These are phyloP conservation scores for Pyricularia grisea DNA, from an alignment of 2,329 filamentous ascomycete genomes.

Conservation along the genomic window DNA sequence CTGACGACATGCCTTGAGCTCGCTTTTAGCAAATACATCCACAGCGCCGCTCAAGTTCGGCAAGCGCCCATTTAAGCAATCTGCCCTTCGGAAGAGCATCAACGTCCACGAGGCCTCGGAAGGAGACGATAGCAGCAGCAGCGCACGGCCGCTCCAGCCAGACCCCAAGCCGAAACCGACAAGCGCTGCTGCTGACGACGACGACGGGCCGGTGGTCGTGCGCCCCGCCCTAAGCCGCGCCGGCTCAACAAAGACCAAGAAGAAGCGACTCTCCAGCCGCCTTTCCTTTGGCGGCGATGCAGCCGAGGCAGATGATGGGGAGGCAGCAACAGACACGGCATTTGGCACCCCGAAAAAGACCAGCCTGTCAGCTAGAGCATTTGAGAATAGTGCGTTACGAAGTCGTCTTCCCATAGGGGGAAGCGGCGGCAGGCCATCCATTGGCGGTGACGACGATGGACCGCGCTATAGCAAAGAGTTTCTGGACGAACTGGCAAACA, in stretches of 20 bases:
- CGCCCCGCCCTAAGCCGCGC: slow-evolving; percentile 37
- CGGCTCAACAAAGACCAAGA: slow-evolving; percentile 52
- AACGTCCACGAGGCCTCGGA: slow-evolving; percentile 30
- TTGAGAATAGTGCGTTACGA: slow-evolving; percentile 28
- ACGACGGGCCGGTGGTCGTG: slow-evolving; percentile 36
- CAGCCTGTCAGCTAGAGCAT: slow-evolving; percentile 20
- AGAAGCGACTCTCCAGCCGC: slow-evolving; percentile 53
- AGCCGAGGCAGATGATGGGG: slow-evolving; percentile 38
- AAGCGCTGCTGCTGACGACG: slow-evolving; percentile 17
- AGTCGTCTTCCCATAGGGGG: slow-evolving; percentile 22
- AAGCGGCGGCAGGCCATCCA: slow-evolving; percentile 35
- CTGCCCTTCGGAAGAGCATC: slow-evolving; percentile 46
- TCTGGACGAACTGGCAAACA: slow-evolving; percentile 74
- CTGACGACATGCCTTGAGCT: not conserved
- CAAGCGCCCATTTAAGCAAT: slow-evolving; percentile 47
- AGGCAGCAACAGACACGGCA: slow-evolving; percentile 32
- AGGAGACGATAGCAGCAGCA: not conserved
- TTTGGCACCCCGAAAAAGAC: slow-evolving; percentile 46
- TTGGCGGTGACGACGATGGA: slow-evolving; percentile 51
- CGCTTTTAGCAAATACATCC: slow-evolving; percentile 6
- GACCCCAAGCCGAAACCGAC: not conserved
- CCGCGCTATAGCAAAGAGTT: slow-evolving; percentile 83
- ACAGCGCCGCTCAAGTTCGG: slow-evolving; percentile 34
- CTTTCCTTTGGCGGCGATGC: slow-evolving; percentile 64
- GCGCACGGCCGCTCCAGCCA: not conserved